Base-by-base conservation (phyloP, 2,329 filamentous ascomycete genomes). In the Trichoderma polysporum region DNA sequence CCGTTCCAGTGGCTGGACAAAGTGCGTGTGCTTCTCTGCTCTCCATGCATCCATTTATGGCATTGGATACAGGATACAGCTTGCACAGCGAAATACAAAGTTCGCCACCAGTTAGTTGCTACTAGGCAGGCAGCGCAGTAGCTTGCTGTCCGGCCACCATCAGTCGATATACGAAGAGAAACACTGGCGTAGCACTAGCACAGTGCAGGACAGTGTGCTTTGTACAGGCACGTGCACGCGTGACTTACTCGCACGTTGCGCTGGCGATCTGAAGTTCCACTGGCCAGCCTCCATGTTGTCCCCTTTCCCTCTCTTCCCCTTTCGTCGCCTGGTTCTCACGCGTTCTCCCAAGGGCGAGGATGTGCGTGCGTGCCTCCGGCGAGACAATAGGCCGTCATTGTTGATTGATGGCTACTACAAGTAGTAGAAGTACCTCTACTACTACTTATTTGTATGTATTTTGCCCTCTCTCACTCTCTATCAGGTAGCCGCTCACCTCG, bases 221-320 rank as follows among this genome's bases (percentile, higher is more conserved):
- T 15, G 15, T 13, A 39, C 53, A 37, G 15, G 57, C 27, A 39
- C 29, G 37, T 33, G 49, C 17, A 7, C 29, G 45, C 29, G 59
- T 54, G 10, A 22, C 50, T 39, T 56, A 56, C 39, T 56, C 61
- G 61, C 52, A 65, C 62, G 62, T 57, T 65, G 39, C 45, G 52
- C 53, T 15, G 47, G 59, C 53, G 62, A 65, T 65, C 53, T 58
- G 62, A 29, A 17, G 63, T 59, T 59, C 54, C 63, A 66, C 63
- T 17, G 29, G 35, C 62, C 29, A 53, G 52, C 39, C 39, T 37
- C 63, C 54, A 52, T 59, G 54, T 66, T 56, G 49, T 63, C 60
- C 60, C 60, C 60, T 56, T 33, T 41, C 54, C 35, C 37, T 47
- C 41, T 45, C 45, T 57, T 66, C 39, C 63, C 63, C 63, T 53